These are phyloP conservation scores for Gastrolobium bilobum DNA, from an alignment of 306 rosid genomes.

Conservation along the genomic window DNA sequence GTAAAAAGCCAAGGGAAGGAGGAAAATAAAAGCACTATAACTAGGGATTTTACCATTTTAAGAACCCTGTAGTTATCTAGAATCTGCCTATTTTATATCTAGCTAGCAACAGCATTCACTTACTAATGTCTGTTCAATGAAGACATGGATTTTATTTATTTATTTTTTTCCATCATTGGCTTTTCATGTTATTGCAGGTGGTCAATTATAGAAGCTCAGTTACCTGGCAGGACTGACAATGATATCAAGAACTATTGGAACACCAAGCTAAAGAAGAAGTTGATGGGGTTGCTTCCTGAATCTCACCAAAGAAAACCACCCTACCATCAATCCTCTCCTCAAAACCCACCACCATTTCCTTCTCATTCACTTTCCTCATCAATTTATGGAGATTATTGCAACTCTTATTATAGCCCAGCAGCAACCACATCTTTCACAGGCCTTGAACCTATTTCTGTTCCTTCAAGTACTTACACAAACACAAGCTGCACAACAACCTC, in stretches of 20 bases:
- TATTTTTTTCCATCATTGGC: background rate
- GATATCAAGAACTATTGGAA: constrained; percentile 98
- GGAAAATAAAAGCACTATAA: background rate
- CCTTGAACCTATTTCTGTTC: constrained; percentile 45
- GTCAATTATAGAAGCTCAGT: constrained; percentile 93
- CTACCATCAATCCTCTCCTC: constrained; percentile 43
- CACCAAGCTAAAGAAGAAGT: constrained; percentile 95
- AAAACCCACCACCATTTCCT: constrained; percentile 39
- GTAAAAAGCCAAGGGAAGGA: constrained; percentile 18
- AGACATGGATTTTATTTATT: background rate
- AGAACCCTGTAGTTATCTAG: constrained; percentile 26
- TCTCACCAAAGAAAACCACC: constrained; percentile 53
- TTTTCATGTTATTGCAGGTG: constrained; percentile 59
- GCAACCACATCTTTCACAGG: constrained; percentile 49
- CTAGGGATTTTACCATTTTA: constrained; percentile 24
- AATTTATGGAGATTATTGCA: constrained; percentile 43
- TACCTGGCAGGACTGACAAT: constrained; percentile 94
- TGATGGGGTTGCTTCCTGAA: constrained; percentile 61
- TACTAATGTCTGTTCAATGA: constrained; percentile 21
- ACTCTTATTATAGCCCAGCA: constrained; percentile 42
- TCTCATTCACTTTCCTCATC: constrained; percentile 47
- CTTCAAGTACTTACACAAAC: constrained; percentile 41
- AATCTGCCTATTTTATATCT: constrained; percentile 36
- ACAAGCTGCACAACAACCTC: constrained; percentile 23
- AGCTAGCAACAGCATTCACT: constrained; percentile 46